Evolutionary conservation across 768 basidiomycete genomes (phyloP).

Genomic region (Terana coerulea): DNA sequence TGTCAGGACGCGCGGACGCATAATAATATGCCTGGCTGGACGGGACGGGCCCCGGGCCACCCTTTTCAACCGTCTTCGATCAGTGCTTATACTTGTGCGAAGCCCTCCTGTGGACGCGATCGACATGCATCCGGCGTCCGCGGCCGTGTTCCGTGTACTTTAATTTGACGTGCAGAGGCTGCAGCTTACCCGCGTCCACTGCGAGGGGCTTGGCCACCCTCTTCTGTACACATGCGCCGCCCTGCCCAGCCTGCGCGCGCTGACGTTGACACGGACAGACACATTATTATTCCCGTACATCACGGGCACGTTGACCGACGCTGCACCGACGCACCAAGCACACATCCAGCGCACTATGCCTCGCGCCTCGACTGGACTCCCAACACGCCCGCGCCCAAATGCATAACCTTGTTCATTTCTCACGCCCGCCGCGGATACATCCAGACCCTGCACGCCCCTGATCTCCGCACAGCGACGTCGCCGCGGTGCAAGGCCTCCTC

Average conservation of each 20-base stretch:
- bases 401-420: not conserved
- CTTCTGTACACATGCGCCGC: not conserved
- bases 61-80: too few species aligned
- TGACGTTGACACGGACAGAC: too few species aligned
- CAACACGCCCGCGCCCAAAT: too few species aligned
- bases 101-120: not conserved
- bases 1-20: too few species aligned
- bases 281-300: too few species aligned
- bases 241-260: not conserved
- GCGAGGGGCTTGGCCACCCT: not conserved
- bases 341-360: too few species aligned
- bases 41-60: too few species aligned
- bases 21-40: too few species aligned
- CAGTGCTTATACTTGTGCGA: too few species aligned
- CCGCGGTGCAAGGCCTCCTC: not conserved
- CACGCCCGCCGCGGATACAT: not conserved
- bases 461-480: constrained; percentile 1
- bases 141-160: not conserved
- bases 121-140: not conserved
- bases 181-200: not conserved
- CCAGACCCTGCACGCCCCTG: not conserved
- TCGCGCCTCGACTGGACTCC: not conserved
- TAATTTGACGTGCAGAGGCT: not conserved
- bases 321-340: too few species aligned
- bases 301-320: too few species aligned